Evolutionary conservation across 805 yeast species (phyloP).

Genomic region (Saccharomycopsis sp.): DNA sequence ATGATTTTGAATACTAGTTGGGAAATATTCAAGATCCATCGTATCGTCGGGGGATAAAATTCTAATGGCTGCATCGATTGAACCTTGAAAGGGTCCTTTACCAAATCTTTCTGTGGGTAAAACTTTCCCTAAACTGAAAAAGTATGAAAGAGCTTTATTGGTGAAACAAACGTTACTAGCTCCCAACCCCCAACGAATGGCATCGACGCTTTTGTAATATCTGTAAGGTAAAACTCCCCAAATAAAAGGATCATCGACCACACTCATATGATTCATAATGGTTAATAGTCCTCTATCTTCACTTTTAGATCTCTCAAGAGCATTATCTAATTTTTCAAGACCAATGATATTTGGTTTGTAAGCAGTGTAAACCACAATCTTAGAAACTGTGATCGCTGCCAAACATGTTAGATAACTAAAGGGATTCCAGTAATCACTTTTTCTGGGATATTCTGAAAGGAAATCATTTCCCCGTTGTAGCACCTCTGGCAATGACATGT

Average conservation of each 20-base stretch:
- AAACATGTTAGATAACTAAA: conserved; percentile 62
- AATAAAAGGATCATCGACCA: conserved; percentile 81
- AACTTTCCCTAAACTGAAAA: conserved; percentile 85
- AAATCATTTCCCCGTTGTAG: conserved; percentile 65
- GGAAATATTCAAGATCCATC: conserved; percentile 31
- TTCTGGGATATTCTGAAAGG: conserved; percentile 52
- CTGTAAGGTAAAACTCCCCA: conserved; percentile 82
- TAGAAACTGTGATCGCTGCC: conserved; percentile 54
- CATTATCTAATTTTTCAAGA: conserved; percentile 52
- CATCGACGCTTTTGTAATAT: conserved; percentile 48
- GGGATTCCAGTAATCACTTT: conserved; percentile 48
- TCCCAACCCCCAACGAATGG: conserved; percentile 88
- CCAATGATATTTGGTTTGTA: conserved; percentile 58
- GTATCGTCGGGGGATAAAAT: conserved; percentile 71
- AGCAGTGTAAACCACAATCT: conserved; percentile 44
- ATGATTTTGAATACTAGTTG: conserved; percentile 17
- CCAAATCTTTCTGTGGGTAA: conserved; percentile 83
- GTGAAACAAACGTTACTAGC: conserved; percentile 87
- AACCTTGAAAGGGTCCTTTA: conserved; percentile 84
- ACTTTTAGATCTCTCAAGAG: conserved; percentile 46
- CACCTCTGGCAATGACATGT: conserved; percentile 66
- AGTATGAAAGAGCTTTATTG: conserved; percentile 36
- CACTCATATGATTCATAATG: conserved; percentile 88
- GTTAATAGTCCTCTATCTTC: conserved; percentile 76
- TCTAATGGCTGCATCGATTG: conserved; percentile 78